Evolutionary conservation across 2,329 filamentous ascomycete genomes (phyloP).

Genomic region (Pseudodiploospora longispora): DNA sequence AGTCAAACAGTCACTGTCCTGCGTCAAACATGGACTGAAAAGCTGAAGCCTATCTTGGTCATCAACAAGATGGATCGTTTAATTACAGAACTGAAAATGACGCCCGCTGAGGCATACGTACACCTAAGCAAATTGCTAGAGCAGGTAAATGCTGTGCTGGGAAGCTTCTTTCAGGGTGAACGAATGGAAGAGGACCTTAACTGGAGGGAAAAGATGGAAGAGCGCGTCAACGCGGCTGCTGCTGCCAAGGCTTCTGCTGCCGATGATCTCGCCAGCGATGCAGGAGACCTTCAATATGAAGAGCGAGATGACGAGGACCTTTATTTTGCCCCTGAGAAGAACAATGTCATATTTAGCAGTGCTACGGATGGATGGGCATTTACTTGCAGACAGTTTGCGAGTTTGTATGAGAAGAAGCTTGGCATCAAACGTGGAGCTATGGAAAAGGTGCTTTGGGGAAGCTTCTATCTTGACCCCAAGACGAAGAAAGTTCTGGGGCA

Average conservation of each 20-base stretch:
- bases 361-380: conserved; percentile 99
- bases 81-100: conserved; percentile 92
- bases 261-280: conserved; percentile 42
- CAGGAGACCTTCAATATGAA: conserved; percentile 65
- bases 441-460: conserved; percentile 94
- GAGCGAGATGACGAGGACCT: conserved; percentile 94
- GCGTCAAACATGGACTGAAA: conserved; percentile 90
- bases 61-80: conserved; percentile 98
- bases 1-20: conserved; percentile 97
- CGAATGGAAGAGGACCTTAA: conserved; percentile 97
- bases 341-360: conserved; percentile 98
- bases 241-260: conserved; percentile 48
- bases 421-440: conserved; percentile 82
- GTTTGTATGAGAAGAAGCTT: conserved; percentile 91
- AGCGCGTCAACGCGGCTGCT: conserved; percentile 65
- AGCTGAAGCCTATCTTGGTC: conserved; percentile 86
- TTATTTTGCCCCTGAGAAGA: conserved; percentile 96
- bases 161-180: conserved; percentile 95
- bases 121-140: conserved; percentile 86
- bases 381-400: conserved; percentile 87
- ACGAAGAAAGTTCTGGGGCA: conserved; percentile 85
- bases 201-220: conserved; percentile 90
- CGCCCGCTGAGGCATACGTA: conserved; percentile 76
- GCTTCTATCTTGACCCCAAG: conserved; percentile 93
- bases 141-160: conserved; percentile 94